Percentiles rank a stretch among this genome's conserved stretches.
Conservation (phyloP, 176 grass and related monocot genomes). For the Otatea glauca region DNA sequence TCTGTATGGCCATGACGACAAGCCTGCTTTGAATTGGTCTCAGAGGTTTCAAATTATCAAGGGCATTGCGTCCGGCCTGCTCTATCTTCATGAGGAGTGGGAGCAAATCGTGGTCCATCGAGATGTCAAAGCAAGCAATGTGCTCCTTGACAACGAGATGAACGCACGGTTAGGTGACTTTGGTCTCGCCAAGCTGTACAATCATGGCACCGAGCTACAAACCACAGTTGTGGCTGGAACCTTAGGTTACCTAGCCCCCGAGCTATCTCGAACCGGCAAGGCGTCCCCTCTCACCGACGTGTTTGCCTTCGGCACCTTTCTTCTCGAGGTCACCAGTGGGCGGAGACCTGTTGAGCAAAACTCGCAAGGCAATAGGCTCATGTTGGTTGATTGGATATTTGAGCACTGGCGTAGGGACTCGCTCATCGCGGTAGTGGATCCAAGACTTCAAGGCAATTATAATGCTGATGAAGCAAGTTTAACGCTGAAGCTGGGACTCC, state of each 20-base stretch:
- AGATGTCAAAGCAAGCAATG: constrained; percentile 27
- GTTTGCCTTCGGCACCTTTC: constrained; percentile 20
- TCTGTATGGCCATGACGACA: background rate
- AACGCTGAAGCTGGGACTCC: constrained; percentile 14
- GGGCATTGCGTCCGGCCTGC: background rate
- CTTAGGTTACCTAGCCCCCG: constrained; percentile 25
- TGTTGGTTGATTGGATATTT: constrained; percentile 24
- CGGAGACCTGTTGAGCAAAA: background rate
- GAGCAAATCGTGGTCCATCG: constrained; percentile 27
- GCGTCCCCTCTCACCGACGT: constrained; percentile 29
- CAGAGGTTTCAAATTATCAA: constrained; percentile 31
- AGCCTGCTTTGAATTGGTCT: background rate
- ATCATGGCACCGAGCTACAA: background rate
- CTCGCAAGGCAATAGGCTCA: background rate
- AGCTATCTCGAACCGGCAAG: constrained; percentile 19
- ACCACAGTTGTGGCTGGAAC: constrained; percentile 30
- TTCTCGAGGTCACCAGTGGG: constrained; percentile 14
- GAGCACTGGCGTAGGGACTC: background rate
- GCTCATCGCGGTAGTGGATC: background rate
- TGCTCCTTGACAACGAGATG: too few relatives aligned
- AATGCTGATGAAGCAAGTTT: background rate
- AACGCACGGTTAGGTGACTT: constrained; percentile 19
- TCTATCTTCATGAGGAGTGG: constrained; percentile 43
- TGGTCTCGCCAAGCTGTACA: background rate
- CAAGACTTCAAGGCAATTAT: background rate